phyloP scores from a whole-genome alignment of 805 yeast species.

The Pichia occidentalis region DNA sequence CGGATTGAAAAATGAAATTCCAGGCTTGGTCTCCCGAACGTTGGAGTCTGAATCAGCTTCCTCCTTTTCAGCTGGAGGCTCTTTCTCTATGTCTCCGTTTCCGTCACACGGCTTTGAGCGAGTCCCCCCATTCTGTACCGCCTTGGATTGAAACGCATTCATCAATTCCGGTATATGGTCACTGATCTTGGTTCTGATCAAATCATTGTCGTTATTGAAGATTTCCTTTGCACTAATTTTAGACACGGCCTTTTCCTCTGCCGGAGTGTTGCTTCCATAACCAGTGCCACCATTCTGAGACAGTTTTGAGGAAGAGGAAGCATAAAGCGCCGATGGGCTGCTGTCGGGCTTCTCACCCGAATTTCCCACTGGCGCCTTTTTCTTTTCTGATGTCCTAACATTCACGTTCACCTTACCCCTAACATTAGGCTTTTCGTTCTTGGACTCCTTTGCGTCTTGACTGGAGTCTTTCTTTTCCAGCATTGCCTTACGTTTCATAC shows the following conservation, averaged over 20 bases:
- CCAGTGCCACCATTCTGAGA: conserved; percentile 3
- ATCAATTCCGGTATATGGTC: conserved; percentile 62
- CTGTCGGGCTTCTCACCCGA: conserved; percentile 1
- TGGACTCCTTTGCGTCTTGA: conserved; percentile 2
- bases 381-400: conserved; percentile 2
- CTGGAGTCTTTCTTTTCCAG: conserved; percentile 1
- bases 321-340: conserved; percentile 1
- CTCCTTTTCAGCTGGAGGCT: background rate
- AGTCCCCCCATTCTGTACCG: conserved; percentile 30
- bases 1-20: conserved; percentile 10
- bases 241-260: background rate
- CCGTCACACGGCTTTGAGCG: background rate
- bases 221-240: conserved; percentile 9
- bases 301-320: background rate
- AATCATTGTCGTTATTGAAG: conserved; percentile 10
- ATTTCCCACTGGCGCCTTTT: background rate
- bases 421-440: background rate
- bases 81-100: conserved; percentile 1
- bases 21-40: conserved; percentile 2
- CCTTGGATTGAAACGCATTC: conserved; percentile 61
- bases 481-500: conserved; percentile 31
- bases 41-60: background rate
- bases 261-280: conserved; percentile 9
- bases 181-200: conserved; percentile 41
- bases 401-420: background rate